Evolutionary conservation across 371 early-diverging fungal genomes (phyloP).

Genomic region (Mortierella sp.): DNA sequence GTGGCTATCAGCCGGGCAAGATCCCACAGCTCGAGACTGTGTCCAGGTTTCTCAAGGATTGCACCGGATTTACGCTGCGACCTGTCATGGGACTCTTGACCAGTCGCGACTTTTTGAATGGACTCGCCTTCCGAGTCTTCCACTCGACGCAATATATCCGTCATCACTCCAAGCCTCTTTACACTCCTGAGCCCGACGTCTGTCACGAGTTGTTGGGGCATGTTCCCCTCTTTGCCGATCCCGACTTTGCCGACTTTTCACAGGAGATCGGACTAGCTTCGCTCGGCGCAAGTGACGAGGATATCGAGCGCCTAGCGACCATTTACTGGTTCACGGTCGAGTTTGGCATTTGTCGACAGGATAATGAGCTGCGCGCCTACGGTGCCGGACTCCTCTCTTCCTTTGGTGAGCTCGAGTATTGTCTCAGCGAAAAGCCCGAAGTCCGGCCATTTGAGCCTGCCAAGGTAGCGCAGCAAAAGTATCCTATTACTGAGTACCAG

Average conservation of each 20-base stretch:
- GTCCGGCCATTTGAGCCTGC: conserved; percentile 85
- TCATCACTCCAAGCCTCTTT: conserved; percentile 90
- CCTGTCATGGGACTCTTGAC: conserved; percentile 96
- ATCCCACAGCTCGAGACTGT: conserved; percentile 94
- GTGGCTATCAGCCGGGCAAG: conserved; percentile 83
- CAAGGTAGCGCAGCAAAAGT: conserved; percentile 81
- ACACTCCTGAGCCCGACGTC: conserved; percentile 95
- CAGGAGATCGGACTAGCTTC: conserved; percentile 96
- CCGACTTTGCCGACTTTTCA: conserved; percentile 95
- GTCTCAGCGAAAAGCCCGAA: conserved; percentile 86
- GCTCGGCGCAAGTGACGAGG: conserved; percentile 92
- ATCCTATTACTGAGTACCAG: conserved; percentile 96
- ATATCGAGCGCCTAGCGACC: conserved; percentile 89
- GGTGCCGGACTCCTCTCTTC: conserved; percentile 95
- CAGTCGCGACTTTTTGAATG: conserved; percentile 94
- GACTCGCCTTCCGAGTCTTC: conserved; percentile 96
- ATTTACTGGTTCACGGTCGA: conserved; percentile 97
- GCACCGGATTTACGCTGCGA: conserved; percentile 95
- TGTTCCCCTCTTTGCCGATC: conserved; percentile 92
- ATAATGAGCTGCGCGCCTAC: conserved; percentile 82
- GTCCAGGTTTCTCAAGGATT: conserved; percentile 93
- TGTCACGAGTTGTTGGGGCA: conserved; percentile 90
- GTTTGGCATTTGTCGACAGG: conserved; percentile 92
- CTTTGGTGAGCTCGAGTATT: conserved; percentile 93
- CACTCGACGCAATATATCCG: conserved; percentile 97